phyloP scores from a whole-genome alignment of 495 filamentous ascomycete species.

The Talaromyces wortmannii region DNA sequence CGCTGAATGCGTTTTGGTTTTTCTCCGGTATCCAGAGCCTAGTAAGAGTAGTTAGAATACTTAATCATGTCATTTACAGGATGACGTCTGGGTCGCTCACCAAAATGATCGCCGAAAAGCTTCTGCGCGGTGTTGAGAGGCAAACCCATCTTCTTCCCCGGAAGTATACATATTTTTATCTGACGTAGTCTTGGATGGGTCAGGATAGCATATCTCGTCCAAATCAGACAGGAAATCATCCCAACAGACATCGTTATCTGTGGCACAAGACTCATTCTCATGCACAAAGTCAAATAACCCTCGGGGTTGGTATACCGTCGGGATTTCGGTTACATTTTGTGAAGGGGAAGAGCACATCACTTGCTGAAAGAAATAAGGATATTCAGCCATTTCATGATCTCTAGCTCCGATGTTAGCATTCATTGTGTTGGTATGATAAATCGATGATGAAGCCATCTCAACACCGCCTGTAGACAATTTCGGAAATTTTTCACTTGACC shows the following conservation, averaged over 20 bases:
- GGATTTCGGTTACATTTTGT: background rate
- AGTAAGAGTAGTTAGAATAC: background rate
- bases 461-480: too few species aligned
- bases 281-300: conserved; percentile 19
- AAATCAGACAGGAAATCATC: conserved; percentile 15
- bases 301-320: conserved; percentile 15
- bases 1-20: conserved; percentile 21
- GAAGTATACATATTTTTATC: background rate
- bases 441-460: too few species aligned
- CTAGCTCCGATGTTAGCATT: conserved; percentile 11
- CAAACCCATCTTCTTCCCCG: conserved; percentile 7
- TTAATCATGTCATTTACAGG: background rate
- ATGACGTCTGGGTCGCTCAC: background rate
- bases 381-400: conserved; percentile 9
- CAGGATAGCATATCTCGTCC: conserved; percentile 7
- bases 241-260: conserved; percentile 14
- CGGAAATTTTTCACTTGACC: too few species aligned
- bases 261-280: conserved; percentile 12
- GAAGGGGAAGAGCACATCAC: conserved; percentile 13
- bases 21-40: conserved; percentile 23
- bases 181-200: background rate
- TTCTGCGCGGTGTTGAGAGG: conserved; percentile 12
- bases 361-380: conserved; percentile 22
- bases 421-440: background rate
- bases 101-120: conserved; percentile 19